Base-by-base conservation (phyloP, 352 stramenopile genomes). In the Globisporangium solare region DNA sequence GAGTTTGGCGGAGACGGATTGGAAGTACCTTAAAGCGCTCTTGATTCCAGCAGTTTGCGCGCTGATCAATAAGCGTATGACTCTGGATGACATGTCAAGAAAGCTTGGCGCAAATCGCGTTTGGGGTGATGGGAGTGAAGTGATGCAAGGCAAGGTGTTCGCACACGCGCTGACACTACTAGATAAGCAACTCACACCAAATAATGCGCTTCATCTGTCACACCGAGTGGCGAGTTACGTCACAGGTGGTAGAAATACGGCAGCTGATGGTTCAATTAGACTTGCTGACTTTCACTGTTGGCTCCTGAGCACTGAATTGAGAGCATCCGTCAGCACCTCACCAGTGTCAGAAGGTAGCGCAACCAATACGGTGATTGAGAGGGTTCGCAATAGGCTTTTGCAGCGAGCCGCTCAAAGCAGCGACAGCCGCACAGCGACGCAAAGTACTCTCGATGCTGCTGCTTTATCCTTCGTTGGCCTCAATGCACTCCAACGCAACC, bases 121-220 rank as follows among this genome's bases (percentile, higher is more conserved):
- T 0, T 70, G 79, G 54, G 74, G 76, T 20, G 77, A 86, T 54
- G 73, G 73, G 6, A 76, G 84, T 56, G 79, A 89, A 45, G 67
- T 63, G 1, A 80, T 89, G 68, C 80, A 89, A 46, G 51, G 63
- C 15, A 76, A 74, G 21, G 74, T 72, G 0, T 87, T 89, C 35
- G 71, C 64, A 1, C 68, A 77, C 21, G 63, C 67, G 11, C 45
- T 89, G 0, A 46, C 20, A 6, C 39, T 61, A 1, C 45, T 84
- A 14, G 75, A 87, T 52, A 79, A 71, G n/a, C 63, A 55, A 15
- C 61, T 89, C 5, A 24, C 48, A 8, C n/a, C 61, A 3, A 74
- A 70, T n/a, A 67, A 82, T 14, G 68, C 69, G 0, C 53, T 64
- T 15, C 54, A 68, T 5, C 52, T 86, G 24, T 48, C 73, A 2